Evolutionary conservation across 306 rosid genomes (phyloP).

Genomic region (Fragaria ananassa): DNA sequence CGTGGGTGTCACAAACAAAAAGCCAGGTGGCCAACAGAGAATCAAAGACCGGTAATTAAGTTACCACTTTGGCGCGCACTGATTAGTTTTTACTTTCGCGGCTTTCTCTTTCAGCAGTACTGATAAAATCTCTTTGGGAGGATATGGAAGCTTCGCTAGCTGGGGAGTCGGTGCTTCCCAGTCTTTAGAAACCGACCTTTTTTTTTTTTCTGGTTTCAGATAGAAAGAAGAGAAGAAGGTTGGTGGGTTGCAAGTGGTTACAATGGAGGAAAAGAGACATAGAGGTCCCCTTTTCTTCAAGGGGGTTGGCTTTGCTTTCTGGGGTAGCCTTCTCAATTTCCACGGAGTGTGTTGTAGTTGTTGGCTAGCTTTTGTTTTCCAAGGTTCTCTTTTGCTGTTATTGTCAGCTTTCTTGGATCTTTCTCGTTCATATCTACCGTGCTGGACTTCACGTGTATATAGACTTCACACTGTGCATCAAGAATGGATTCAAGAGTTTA

Average conservation of each 20-base stretch:
- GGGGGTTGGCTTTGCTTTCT: background rate
- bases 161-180: background rate
- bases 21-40: background rate
- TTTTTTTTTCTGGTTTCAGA: background rate
- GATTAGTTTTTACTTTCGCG: background rate
- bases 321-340: background rate
- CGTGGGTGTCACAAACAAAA: background rate
- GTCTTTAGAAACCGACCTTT: background rate
- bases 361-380: constrained; percentile 6
- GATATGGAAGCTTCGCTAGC: background rate
- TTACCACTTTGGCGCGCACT: background rate
- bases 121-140: background rate
- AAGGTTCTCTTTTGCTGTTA: background rate
- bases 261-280: background rate
- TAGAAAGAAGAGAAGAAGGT: background rate
- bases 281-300: background rate
- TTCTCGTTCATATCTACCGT: background rate
- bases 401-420: background rate
- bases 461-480: background rate
- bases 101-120: background rate
- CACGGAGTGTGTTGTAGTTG: background rate
- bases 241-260: background rate
- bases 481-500: background rate
- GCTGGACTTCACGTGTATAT: background rate
- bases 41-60: background rate